Base-by-base conservation (phyloP, 805 yeast genomes). In the Kuraishia borneana region DNA sequence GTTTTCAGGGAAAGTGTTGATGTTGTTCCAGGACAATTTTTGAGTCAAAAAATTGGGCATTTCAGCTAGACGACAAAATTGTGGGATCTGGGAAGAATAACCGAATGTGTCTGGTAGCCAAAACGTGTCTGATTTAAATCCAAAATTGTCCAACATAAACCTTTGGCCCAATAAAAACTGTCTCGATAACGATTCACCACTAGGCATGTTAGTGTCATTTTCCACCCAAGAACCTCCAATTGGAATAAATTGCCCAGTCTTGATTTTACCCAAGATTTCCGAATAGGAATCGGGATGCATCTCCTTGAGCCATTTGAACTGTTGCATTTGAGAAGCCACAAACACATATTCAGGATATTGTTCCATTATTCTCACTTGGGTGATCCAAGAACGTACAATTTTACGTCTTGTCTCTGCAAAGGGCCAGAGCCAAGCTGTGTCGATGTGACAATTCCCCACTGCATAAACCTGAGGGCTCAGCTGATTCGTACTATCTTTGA, bases 391-490 rank as follows among this genome's bases (percentile, higher is more conserved):
- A 43, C 98, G 70, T 2, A 88, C 95, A 36, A 89, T 74, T 51
- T 89, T 89, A 34, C 97, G 72, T 46, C 83, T 79, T 2, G 97
- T 85, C 53, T 92, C 96, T 2, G 95, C 96, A 63, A 81, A 89
- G n/a, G 96, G 97, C 98, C 98, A 89, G 38, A 87, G 65, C 98
- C 98, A 89, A 12, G 97, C 97, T 13, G 97, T 89, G 50, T 89
- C 98, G 45, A 88, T 88, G 54, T 88, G 97, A 54, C 97, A 92
- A 53, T 92, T 83, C 29, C 98, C 98, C 43, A 92, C 69, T 6
- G 83, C 95, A 54, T 63, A 80, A 8, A 88, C 95, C 37, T 79
- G 76, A 38, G 71, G 56, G 38, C 51, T 56, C 21, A 48, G 44
- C 39, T 45, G 61, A 29, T 47, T 56, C 46, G 36, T 50, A 35